A percentile compares a stretch with the other conserved stretches of the same genome.
Evolutionary conservation across 2,329 filamentous ascomycete species (phyloP).

Genomic region (Arthrocladium fulminans): DNA sequence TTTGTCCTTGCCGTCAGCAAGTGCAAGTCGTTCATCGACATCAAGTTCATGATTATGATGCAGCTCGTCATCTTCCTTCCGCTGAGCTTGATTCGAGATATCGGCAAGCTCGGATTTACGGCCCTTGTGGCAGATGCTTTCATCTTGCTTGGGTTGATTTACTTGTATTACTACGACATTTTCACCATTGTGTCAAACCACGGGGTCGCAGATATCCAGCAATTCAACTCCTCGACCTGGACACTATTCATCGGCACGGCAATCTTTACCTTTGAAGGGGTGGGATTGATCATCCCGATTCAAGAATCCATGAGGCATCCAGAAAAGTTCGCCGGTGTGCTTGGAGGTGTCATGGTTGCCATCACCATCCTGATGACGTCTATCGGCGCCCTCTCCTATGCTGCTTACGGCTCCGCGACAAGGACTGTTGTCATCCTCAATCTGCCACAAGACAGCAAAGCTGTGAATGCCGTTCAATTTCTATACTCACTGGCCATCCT

Average conservation of each 20-base stretch:
- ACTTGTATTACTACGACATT: constrained; percentile 93
- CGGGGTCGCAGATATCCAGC: constrained; percentile 69
- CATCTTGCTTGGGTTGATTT: constrained; percentile 83
- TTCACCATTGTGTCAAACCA: constrained; percentile 69
- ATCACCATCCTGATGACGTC: constrained; percentile 85
- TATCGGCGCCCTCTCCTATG: constrained; percentile 90
- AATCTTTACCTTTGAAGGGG: constrained; percentile 97
- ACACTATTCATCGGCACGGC: constrained; percentile 97
- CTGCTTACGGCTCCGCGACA: constrained; percentile 87
- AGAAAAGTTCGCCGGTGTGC: constrained; percentile 78
- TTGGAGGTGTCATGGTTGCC: constrained; percentile 86
- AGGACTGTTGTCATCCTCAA: constrained; percentile 96
- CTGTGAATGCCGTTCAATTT: constrained; percentile 93
- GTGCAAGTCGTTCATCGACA: constrained; percentile 74
- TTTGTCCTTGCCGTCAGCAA: constrained; percentile 87
- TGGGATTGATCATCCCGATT: constrained; percentile 94
- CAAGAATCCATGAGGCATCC: constrained; percentile 95
- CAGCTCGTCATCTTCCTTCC: constrained; percentile 94
- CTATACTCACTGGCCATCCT: constrained; percentile 97
- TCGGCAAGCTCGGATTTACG: constrained; percentile 93
- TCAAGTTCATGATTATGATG: constrained; percentile 83
- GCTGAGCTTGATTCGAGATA: constrained; percentile 87
- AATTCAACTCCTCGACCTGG: constrained; percentile 89
- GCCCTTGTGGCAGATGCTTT: constrained; percentile 89
- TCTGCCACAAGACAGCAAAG: constrained; percentile 85